Conservation (phyloP, 768 basidiomycete genomes). For the Auricularia auricula-judae region DNA sequence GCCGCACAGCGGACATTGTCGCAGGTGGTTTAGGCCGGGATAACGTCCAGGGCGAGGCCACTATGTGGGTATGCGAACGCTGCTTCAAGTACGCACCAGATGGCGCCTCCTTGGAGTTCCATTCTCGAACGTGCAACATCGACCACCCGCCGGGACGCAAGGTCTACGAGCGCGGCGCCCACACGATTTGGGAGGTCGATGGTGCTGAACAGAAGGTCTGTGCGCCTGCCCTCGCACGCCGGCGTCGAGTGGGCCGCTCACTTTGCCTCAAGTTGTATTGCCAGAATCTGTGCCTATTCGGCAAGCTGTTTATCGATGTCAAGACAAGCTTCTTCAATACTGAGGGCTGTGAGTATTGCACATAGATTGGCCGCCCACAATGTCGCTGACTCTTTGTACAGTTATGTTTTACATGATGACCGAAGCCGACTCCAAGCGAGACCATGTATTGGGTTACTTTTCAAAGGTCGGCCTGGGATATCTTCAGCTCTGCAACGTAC, state of each 20-base stretch:
- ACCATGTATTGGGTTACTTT: slow-evolving; percentile 74
- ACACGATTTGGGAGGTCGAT: slow-evolving; percentile 93
- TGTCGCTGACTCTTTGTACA: slow-evolving; percentile 17
- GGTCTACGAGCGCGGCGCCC: slow-evolving; percentile 83
- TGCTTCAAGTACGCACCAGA: slow-evolving; percentile 98
- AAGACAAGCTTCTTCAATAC: slow-evolving; percentile 91
- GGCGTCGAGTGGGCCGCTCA: neutral
- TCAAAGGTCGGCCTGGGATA: slow-evolving; percentile 36
- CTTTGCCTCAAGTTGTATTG: slow-evolving; percentile 65
- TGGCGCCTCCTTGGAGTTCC: slow-evolving; percentile 45
- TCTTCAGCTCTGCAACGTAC: neutral
- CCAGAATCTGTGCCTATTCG: slow-evolving; percentile 90
- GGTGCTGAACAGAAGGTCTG: slow-evolving; percentile 73
- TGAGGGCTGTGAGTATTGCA: slow-evolving; percentile 57
- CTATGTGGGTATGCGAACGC: slow-evolving; percentile 76
- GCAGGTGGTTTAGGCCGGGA: slow-evolving; percentile 49
- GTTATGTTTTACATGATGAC: slow-evolving; percentile 91
- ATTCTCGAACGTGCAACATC: slow-evolving; percentile 43
- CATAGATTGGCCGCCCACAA: neutral
- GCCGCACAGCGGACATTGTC: slow-evolving; percentile 63
- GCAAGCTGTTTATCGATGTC: slow-evolving; percentile 97
- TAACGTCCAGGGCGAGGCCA: slow-evolving; percentile 29
- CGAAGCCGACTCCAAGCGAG: slow-evolving; percentile 64
- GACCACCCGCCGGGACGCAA: slow-evolving; percentile 76
- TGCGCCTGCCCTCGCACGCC: neutral